Conservation (phyloP, 2,329 filamentous ascomycete species). For the Clonostachys rosea region DNA sequence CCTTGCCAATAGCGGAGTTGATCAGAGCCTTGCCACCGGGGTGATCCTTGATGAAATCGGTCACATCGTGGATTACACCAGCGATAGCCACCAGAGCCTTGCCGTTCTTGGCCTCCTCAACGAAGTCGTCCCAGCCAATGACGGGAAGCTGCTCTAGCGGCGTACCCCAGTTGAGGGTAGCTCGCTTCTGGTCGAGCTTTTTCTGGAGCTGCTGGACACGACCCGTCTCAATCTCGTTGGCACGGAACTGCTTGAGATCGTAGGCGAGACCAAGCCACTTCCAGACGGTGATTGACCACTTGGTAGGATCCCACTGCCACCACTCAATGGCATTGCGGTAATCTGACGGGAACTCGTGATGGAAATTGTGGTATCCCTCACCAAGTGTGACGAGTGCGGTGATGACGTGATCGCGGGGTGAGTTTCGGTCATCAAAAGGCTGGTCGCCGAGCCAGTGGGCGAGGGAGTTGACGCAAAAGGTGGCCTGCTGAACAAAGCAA, state of each 20-base stretch:
- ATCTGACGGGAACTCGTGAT: conserved; percentile 90
- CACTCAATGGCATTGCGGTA: conserved; percentile 90
- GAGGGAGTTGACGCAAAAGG: conserved; percentile 89
- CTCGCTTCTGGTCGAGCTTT: conserved; percentile 86
- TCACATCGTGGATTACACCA: conserved; percentile 82
- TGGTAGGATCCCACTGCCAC: conserved; percentile 89
- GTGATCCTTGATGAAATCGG: conserved; percentile 81
- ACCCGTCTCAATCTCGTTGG: conserved; percentile 91
- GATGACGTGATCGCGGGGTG: conserved; percentile 81
- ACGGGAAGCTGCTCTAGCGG: conserved; percentile 83
- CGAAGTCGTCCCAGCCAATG: conserved; percentile 82
- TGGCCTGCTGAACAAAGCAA: conserved; percentile 88
- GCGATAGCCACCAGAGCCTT: conserved; percentile 74
- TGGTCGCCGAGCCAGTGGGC: conserved; percentile 91
- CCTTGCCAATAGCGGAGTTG: conserved; percentile 76
- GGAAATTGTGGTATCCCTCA: conserved; percentile 93
- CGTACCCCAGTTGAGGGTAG: conserved; percentile 79
- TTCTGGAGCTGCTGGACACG: conserved; percentile 85
- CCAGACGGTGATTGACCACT: conserved; percentile 83
- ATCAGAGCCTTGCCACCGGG: conserved; percentile 87
- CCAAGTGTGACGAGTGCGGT: conserved; percentile 82
- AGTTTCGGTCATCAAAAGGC: conserved; percentile 90
- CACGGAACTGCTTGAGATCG: conserved; percentile 85
- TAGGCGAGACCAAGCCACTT: conserved; percentile 81
- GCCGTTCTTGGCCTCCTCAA: conserved; percentile 70